phyloP scores from a whole-genome alignment of 345 rosid genomes.

The Syzygium aromaticum region DNA sequence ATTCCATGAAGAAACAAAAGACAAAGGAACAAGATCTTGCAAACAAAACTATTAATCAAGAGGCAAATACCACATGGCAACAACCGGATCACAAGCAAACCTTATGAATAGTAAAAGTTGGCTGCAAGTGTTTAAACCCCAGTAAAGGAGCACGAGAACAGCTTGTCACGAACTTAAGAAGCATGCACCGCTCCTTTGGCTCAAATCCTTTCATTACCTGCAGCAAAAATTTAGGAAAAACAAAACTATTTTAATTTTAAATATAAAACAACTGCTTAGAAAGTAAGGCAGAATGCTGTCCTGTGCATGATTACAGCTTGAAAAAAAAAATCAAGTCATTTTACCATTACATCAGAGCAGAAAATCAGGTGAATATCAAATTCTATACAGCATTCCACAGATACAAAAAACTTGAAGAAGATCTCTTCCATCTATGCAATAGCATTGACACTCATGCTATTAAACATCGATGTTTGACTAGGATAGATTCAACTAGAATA shows the following conservation, averaged over 20 bases:
- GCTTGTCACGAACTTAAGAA: constrained; percentile 96
- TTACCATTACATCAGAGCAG: background rate
- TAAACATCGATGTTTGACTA: background rate
- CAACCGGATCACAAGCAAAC: constrained; percentile 20
- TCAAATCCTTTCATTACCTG: constrained; percentile 84
- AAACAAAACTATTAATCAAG: background rate
- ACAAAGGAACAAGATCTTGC: background rate
- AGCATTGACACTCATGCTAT: background rate
- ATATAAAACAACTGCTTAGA: background rate
- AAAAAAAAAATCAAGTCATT: background rate
- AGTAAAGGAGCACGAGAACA: constrained; percentile 94
- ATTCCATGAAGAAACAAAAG: background rate
- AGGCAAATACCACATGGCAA: background rate
- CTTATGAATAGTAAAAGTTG: constrained; percentile 91
- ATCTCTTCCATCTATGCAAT: background rate
- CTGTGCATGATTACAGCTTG: background rate
- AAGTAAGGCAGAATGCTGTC: background rate
- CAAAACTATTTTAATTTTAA: background rate
- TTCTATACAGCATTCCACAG: background rate
- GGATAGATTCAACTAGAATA: background rate
- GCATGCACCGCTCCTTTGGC: constrained; percentile 82
- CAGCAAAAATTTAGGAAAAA: background rate
- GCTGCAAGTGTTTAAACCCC: constrained; percentile 91
- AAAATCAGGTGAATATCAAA: background rate
- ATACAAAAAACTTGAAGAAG: background rate